A percentile compares a stretch with the other conserved stretches of the same genome.
These are phyloP conservation scores for Microdochium trichocladiopsis DNA, from an alignment of 2,329 filamentous ascomycete genomes.

Conservation along the genomic window DNA sequence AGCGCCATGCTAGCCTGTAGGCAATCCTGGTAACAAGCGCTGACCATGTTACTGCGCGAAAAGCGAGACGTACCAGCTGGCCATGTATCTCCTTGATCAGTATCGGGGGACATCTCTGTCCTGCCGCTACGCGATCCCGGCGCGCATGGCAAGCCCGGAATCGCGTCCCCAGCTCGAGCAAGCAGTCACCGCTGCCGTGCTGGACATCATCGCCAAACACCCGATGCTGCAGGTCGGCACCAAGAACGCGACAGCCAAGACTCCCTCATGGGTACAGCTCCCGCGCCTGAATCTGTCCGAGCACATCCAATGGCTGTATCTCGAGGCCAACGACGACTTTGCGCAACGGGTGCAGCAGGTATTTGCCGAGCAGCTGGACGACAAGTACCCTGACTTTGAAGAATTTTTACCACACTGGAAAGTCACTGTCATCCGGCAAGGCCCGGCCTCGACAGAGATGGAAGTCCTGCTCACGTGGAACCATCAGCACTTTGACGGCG, in stretches of 20 bases:
- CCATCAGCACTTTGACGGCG: slow-evolving; percentile 7
- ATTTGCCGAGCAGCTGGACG: slow-evolving; percentile 3
- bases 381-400: slow-evolving; percentile 1
- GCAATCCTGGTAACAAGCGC: background rate
- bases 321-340: background rate
- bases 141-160: background rate
- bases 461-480: slow-evolving; percentile 9
- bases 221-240: slow-evolving; percentile 8
- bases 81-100: background rate
- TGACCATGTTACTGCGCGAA: background rate
- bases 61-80: background rate
- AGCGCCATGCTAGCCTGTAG: background rate
- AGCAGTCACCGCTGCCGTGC: slow-evolving; percentile 6
- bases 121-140: background rate
- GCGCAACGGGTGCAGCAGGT: slow-evolving; percentile 2
- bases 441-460: background rate
- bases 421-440: background rate
- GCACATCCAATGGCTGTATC: slow-evolving; percentile 7
- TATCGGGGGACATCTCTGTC: background rate
- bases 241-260: slow-evolving; percentile 4
- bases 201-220: slow-evolving; percentile 6
- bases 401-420: background rate
- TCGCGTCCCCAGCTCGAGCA: background rate
- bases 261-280: slow-evolving; percentile 8
- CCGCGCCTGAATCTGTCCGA: slow-evolving; percentile 6